A percentile compares a stretch with the other conserved stretches of the same genome.
Conservation (phyloP, 805 yeast species). For the Naumovozyma castellii region DNA sequence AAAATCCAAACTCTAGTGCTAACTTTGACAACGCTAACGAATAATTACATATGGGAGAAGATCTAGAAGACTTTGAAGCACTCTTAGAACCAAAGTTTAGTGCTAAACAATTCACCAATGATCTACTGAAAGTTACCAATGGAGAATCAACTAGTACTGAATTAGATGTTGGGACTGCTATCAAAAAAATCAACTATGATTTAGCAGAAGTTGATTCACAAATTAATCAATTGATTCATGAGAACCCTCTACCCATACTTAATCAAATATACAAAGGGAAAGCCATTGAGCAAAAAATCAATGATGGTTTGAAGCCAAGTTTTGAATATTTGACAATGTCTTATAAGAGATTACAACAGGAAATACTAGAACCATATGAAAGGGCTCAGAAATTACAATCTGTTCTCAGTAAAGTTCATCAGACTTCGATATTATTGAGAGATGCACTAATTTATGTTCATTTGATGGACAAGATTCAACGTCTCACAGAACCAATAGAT, state of each 20-base stretch:
- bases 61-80: constrained; percentile 21
- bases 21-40: too few species aligned
- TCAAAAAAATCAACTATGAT: constrained; percentile 24
- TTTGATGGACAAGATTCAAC: constrained; percentile 17
- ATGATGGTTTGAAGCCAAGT: constrained; percentile 15
- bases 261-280: constrained; percentile 17
- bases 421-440: constrained; percentile 25
- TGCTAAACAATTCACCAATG: constrained; percentile 17
- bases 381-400: constrained; percentile 22
- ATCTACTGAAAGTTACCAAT: constrained; percentile 19
- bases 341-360: constrained; percentile 24
- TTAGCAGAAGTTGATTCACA: constrained; percentile 20
- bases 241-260: constrained; percentile 17
- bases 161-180: constrained; percentile 24
- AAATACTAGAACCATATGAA: constrained; percentile 24
- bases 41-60: constrained; percentile 3
- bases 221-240: constrained; percentile 14
- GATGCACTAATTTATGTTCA: constrained; percentile 24
- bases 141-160: constrained; percentile 8
- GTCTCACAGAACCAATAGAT: constrained; percentile 2
- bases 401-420: constrained; percentile 27
- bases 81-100: constrained; percentile 16
- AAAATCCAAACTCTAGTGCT: too few species aligned
- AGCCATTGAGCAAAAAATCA: constrained; percentile 8
- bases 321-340: constrained; percentile 25